Percentiles rank a stretch among this genome's conserved stretches.
Evolutionary conservation across 2,329 filamentous ascomycete species (phyloP).

Genomic region (Dryadomyces quercivorus): DNA sequence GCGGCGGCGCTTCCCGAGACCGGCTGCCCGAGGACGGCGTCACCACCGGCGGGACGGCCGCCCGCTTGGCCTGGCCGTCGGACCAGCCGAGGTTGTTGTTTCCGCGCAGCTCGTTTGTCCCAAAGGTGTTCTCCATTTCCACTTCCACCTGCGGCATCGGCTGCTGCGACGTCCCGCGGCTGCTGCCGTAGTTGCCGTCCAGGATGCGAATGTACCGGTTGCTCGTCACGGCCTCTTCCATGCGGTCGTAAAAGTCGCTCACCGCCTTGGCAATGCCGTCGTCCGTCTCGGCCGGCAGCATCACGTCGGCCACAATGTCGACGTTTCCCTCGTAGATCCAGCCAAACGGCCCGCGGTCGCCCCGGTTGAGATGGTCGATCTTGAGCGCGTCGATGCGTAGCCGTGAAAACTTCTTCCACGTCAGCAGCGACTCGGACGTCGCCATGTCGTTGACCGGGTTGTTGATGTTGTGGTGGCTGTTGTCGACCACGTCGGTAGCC

Average conservation of each 20-base stretch:
- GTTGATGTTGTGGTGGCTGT: constrained; percentile 47
- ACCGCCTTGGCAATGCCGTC: constrained; percentile 88
- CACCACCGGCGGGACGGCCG: not conserved
- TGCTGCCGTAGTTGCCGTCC: constrained; percentile 24
- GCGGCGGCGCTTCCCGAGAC: constrained; percentile 38
- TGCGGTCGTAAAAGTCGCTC: constrained; percentile 91
- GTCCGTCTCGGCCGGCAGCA: constrained; percentile 80
- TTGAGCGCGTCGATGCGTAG: constrained; percentile 86
- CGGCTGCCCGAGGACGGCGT: not conserved
- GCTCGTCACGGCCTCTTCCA: constrained; percentile 82
- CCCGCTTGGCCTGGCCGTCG: not conserved
- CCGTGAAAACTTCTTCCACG: constrained; percentile 93
- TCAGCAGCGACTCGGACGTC: constrained; percentile 17
- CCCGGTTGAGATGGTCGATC: constrained; percentile 91
- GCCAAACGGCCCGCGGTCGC: constrained; percentile 84
- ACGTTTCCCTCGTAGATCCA: constrained; percentile 98
- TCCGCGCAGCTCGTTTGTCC: not conserved
- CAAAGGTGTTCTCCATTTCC: not conserved
- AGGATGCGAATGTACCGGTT: constrained; percentile 54
- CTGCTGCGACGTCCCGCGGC: not conserved
- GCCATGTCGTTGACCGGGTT: constrained; percentile 5
- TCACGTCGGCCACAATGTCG: constrained; percentile 90
- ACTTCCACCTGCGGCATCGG: not conserved
- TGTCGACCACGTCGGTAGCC: constrained; percentile 33
- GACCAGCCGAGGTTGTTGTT: too few species aligned